Evolutionary conservation across 345 rosid genomes (phyloP).

Genomic region (Ceriops decandra): DNA sequence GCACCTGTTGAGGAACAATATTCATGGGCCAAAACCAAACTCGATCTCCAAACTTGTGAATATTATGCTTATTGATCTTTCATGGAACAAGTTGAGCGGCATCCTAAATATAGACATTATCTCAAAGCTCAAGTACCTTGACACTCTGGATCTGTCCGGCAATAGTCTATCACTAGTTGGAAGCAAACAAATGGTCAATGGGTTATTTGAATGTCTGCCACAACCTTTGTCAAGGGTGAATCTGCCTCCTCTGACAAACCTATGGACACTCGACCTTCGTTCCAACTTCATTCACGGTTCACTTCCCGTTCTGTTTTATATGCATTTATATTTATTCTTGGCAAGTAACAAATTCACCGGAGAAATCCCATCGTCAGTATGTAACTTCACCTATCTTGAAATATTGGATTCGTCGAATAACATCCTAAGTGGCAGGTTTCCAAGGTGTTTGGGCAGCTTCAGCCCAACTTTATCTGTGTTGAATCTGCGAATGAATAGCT

Average conservation of each 20-base stretch:
- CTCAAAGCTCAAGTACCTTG: constrained; percentile 11
- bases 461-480: constrained; percentile 12
- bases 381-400: not conserved
- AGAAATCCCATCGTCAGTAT: constrained; percentile 15
- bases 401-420: constrained; percentile 24
- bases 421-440: constrained; percentile 22
- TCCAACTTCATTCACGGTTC: constrained; percentile 16
- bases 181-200: not conserved
- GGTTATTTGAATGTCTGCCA: constrained; percentile 7
- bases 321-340: not conserved
- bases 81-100: constrained; percentile 24
- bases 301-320: constrained; percentile 15
- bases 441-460: constrained; percentile 14
- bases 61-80: constrained; percentile 3
- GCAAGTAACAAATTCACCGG: constrained; percentile 19
- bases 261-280: constrained; percentile 16
- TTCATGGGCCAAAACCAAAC: constrained; percentile 23
- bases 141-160: not conserved
- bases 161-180: not conserved
- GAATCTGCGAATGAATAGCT: constrained; percentile 4
- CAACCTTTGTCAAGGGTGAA: constrained; percentile 16
- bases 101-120: constrained; percentile 13
- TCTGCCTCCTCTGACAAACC: not conserved
- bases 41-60: constrained; percentile 17
- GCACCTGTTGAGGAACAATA: constrained; percentile 2